Percentiles rank a stretch among this genome's conserved stretches.
Evolutionary conservation across 768 basidiomycete species (phyloP).

Genomic region (Rhodotorula graminis): DNA sequence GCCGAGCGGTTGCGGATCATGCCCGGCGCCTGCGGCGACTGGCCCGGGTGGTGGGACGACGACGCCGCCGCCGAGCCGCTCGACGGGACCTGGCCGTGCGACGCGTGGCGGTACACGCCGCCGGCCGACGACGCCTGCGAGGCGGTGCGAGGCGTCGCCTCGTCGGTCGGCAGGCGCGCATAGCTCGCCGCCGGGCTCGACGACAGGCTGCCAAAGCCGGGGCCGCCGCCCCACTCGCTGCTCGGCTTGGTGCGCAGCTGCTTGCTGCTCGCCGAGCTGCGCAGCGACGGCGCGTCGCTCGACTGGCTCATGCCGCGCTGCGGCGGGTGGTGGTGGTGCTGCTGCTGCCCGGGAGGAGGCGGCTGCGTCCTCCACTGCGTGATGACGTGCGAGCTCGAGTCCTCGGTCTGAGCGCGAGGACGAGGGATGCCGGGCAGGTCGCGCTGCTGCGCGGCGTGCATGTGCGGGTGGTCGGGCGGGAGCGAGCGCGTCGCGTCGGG

Average conservation of each 20-base stretch:
- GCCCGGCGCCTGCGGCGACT: conserved; percentile 38
- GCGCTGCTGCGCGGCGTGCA: neutral
- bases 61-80: too few species aligned
- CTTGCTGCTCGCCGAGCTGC: conserved; percentile 39
- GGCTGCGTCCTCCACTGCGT: conserved; percentile 31
- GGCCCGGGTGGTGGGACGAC: conserved; percentile 1
- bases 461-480: conserved; percentile 7
- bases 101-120: conserved; percentile 31
- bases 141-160: conserved; percentile 18
- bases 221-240: conserved; percentile 32
- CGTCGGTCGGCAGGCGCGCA: conserved; percentile 19
- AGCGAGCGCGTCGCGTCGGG: conserved; percentile 13
- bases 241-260: conserved; percentile 37
- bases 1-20: conserved; percentile 48
- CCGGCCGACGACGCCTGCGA: conserved; percentile 34
- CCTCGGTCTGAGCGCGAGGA: conserved; percentile 66
- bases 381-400: conserved; percentile 56
- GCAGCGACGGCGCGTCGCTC: conserved; percentile 24
- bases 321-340: conserved; percentile 2
- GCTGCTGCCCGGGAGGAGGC: conserved; percentile 2
- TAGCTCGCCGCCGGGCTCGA: conserved; percentile 27
- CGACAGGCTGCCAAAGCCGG: conserved; percentile 24
- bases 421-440: conserved; percentile 45
- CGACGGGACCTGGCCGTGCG: conserved; percentile 16
- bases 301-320: conserved; percentile 5